phyloP scores from a whole-genome alignment of 352 stramenopile species.

The Pythium aquatile region DNA sequence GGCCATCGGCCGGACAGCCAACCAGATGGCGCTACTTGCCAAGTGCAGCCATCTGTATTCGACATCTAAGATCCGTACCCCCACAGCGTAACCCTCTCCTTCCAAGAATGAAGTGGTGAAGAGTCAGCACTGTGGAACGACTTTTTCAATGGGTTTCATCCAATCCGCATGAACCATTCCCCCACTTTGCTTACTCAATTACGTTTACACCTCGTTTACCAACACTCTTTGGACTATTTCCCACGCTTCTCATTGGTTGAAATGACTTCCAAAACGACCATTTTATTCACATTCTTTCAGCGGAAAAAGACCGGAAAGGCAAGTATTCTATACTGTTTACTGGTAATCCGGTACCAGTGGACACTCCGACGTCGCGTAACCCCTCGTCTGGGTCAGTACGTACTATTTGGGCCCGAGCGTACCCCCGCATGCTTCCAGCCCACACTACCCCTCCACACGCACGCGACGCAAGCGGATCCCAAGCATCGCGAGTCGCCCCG shows the following conservation, averaged over 20 bases:
- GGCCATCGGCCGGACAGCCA: background rate
- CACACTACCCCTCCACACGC: background rate
- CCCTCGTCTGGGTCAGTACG: no score
- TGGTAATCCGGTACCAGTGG: background rate
- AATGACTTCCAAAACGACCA: background rate
- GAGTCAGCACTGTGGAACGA: background rate
- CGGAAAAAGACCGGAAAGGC: constrained; percentile 11
- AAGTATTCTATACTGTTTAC: constrained; percentile 1
- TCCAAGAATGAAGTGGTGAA: background rate
- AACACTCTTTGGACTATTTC: background rate
- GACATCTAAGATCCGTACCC: background rate
- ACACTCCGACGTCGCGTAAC: background rate
- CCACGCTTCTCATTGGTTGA: background rate
- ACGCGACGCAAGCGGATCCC: background rate
- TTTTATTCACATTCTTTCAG: background rate
- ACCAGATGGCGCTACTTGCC: background rate
- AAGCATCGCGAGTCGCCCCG: background rate
- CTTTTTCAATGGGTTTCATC: background rate
- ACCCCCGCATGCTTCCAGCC: background rate
- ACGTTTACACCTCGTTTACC: background rate
- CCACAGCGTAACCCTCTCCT: background rate
- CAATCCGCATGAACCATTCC: background rate
- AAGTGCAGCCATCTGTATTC: background rate
- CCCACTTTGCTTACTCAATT: background rate
- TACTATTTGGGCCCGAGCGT: background rate